Conservation (phyloP, 2,329 filamentous ascomycete genomes). For the Claviceps citrina region DNA sequence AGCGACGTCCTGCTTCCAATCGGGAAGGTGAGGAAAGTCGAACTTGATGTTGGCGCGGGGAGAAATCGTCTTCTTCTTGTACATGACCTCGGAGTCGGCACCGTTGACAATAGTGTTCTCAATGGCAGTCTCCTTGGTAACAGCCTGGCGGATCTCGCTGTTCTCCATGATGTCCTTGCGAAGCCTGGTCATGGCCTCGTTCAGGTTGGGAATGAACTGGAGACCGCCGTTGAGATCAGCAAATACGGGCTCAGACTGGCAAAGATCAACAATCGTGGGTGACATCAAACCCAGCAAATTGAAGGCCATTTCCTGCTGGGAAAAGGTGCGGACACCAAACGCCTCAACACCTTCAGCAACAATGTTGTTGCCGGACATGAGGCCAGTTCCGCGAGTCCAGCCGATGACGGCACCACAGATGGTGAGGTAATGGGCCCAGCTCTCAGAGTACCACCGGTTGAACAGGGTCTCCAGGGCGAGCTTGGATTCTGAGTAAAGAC, state of each 20-base stretch:
- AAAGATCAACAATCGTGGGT: constrained; percentile 82
- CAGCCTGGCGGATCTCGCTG: constrained; percentile 80
- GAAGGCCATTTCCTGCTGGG: constrained; percentile 98
- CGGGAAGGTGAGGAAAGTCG: constrained; percentile 76
- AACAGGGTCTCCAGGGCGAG: constrained; percentile 92
- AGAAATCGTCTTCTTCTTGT: constrained; percentile 86
- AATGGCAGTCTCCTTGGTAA: constrained; percentile 87
- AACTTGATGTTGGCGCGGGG: constrained; percentile 97
- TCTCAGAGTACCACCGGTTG: constrained; percentile 96
- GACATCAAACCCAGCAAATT: constrained; percentile 95
- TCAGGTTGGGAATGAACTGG: constrained; percentile 92
- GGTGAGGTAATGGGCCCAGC: constrained; percentile 92
- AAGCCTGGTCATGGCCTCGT: constrained; percentile 82
- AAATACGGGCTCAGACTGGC: constrained; percentile 89
- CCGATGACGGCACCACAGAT: constrained; percentile 97
- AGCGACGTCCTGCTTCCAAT: constrained; percentile 83
- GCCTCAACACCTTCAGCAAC: constrained; percentile 94
- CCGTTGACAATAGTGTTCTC: constrained; percentile 98
- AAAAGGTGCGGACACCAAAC: constrained; percentile 94
- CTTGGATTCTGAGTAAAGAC: constrained; percentile 96
- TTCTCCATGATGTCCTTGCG: constrained; percentile 92
- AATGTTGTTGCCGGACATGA: constrained; percentile 97
- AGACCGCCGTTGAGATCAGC: constrained; percentile 95
- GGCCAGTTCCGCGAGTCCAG: constrained; percentile 94
- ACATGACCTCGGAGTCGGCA: constrained; percentile 76